A percentile compares a stretch with the other conserved stretches of the same genome.
phyloP scores from a whole-genome alignment of 23 red algal species.

The Gracilaria vermiculophylla region DNA sequence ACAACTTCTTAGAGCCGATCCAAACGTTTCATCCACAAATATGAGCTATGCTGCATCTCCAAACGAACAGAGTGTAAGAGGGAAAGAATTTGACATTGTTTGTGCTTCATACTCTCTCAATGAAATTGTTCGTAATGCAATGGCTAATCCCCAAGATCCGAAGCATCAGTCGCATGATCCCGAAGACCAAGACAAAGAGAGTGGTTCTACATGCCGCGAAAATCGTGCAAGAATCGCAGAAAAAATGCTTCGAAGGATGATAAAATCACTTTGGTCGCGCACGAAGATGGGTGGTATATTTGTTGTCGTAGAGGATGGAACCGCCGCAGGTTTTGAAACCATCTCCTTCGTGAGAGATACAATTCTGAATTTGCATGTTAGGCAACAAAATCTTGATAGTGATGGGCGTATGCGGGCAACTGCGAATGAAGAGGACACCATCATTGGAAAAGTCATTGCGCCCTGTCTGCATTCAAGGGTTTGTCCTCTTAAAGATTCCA shows the following conservation, averaged over 20 bases:
- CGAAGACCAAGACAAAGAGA: not conserved
- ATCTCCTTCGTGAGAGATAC: constrained; percentile 38
- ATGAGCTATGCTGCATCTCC: not conserved
- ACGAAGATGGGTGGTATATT: constrained; percentile 22
- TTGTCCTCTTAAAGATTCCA: constrained; percentile 49
- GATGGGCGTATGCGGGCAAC: not conserved
- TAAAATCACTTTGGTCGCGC: constrained; percentile 39
- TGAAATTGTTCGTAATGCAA: constrained; percentile 51
- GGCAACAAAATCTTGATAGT: not conserved
- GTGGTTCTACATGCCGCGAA: not conserved
- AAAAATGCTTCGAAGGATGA: constrained; percentile 15
- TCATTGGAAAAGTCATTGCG: constrained; percentile 27
- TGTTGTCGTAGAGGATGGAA: constrained; percentile 61
- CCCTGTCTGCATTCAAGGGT: constrained; percentile 64
- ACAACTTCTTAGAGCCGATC: not conserved
- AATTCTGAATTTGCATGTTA: not conserved
- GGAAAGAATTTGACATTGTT: constrained; percentile 29
- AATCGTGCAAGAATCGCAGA: constrained; percentile 25
- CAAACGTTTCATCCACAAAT: not conserved
- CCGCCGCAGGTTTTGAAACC: constrained; percentile 63
- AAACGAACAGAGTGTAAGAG: not conserved
- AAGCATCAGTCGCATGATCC: not conserved
- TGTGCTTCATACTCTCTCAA: constrained; percentile 45
- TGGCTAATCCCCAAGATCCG: not conserved
- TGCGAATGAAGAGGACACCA: not conserved